Base-by-base conservation (phyloP, 768 basidiomycete genomes). In the Dacryopinax primogenitus region DNA sequence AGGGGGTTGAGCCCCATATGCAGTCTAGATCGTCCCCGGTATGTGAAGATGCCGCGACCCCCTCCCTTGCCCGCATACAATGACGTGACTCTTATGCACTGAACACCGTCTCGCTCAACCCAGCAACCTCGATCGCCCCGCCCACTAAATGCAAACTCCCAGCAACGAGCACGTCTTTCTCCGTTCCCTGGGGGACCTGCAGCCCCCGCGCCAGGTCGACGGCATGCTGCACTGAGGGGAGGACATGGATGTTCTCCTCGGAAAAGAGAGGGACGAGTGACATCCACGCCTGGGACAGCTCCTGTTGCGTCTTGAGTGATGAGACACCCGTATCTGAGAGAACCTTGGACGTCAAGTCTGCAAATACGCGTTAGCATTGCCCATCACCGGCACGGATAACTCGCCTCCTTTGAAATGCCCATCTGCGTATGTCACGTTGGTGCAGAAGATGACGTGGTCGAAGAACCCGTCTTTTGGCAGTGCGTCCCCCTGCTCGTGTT, bases 61-160 rank as follows among this genome's bases (percentile, higher is more conserved):
- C 26, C 26, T 23, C n/a, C 26, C 51, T 58, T 30, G 12, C 51
- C 51, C 26, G n/a, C n/a, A n/a, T 58, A 23, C 51, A 9, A 21
- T 47, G 13, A 11, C n/a, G 26, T 58, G 9, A 11, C 30, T 58
- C 51, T n/a, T n/a, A 58, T 13, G 32, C 11, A 6, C 51, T 58
- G 30, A 58, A 58, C 13, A 58, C 51, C 4, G 28, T 21, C 33
- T 85, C 81, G n/a, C 87, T 82, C 39, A 98, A 73, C 23, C 85
- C 87, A 18, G 92, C 89, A 15, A 90, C 92, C 72, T 97, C 95
- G 64, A 98, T 87, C 13, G 93, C 79, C 1, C 96, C 96, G 21
- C 96, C 96, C 6, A 98, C 86, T 16, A 99, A 81, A 76, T 94
- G 94, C 68, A 99, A 74, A 74, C 92, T 96, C 2, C 96, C 96